Percentiles rank a stretch among this genome's conserved stretches.
Evolutionary conservation across 805 yeast species (phyloP).

Genomic region (Lipomyces sp.): DNA sequence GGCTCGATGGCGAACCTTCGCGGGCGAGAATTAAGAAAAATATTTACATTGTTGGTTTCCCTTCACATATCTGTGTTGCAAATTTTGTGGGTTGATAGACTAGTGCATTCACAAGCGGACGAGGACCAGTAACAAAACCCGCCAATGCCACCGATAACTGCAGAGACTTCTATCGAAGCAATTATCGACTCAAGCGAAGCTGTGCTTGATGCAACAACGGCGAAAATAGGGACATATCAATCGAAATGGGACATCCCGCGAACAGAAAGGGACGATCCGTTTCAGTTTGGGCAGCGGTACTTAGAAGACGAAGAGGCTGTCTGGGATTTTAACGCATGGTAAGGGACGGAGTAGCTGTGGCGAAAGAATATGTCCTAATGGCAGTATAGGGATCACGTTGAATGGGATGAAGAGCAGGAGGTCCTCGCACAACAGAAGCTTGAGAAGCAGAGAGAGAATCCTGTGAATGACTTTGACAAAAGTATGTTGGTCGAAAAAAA

Average conservation of each 20-base stretch:
- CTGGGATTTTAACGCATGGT: constrained; percentile 86
- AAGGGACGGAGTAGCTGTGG: background rate
- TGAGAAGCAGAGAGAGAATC: constrained; percentile 72
- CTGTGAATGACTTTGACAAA: constrained; percentile 88
- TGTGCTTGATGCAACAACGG: background rate
- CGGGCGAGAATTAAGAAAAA: too few relatives aligned
- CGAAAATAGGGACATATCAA: background rate
- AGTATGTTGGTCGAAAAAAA: background rate
- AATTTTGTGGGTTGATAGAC: too few relatives aligned
- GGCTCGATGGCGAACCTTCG: too few relatives aligned
- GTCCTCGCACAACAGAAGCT: constrained; percentile 75
- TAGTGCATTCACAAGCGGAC: background rate
- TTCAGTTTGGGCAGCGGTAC: constrained; percentile 86
- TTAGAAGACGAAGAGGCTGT: constrained; percentile 72
- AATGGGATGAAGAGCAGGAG: constrained; percentile 92
- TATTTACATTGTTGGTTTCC: too few relatives aligned
- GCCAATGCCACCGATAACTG: background rate
- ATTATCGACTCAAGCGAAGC: background rate
- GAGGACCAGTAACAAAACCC: background rate
- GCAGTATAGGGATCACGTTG: constrained; percentile 77
- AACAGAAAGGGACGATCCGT: constrained; percentile 56
- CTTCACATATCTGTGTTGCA: too few relatives aligned
- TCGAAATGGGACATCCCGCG: constrained; percentile 37
- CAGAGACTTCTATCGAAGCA: background rate
- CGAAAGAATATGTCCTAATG: constrained; percentile 28